A percentile compares a stretch with the other conserved stretches of the same genome.
Conservation (phyloP, 129 eudicot species). For the Apium graveolens region DNA sequence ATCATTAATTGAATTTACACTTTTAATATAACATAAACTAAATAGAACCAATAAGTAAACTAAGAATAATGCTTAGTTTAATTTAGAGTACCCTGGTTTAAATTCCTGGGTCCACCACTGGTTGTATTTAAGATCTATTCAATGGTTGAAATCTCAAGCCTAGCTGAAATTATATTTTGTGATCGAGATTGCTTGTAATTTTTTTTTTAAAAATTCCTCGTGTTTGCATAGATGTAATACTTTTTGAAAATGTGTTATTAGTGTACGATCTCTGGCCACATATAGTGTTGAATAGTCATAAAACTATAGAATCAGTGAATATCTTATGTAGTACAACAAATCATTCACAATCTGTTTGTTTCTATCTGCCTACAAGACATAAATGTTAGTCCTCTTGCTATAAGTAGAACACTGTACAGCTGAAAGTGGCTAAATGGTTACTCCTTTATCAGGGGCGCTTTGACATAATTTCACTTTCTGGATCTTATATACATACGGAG, state of each 20-base stretch:
- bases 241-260: not conserved
- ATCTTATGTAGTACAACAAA: not conserved
- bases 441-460: slow-evolving; percentile 55
- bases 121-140: not conserved
- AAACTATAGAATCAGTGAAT: not conserved
- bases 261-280: not conserved
- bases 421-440: slow-evolving; percentile 5
- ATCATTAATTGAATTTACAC: no score
- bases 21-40: no score
- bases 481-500: slow-evolving; percentile 59
- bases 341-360: not conserved
- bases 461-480: slow-evolving; percentile 63
- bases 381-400: not conserved
- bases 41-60: no score
- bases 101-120: no score
- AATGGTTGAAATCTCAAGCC: not conserved
- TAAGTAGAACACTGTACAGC: not conserved
- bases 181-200: not conserved
- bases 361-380: not conserved
- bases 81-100: no score
- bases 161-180: not conserved
- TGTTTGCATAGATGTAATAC: not conserved
- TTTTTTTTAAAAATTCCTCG: not conserved
- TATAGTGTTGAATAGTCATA: not conserved
- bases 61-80: no score